phyloP scores from a whole-genome alignment of 2,329 filamentous ascomycete genomes.

The Coniochaeta sp. region DNA sequence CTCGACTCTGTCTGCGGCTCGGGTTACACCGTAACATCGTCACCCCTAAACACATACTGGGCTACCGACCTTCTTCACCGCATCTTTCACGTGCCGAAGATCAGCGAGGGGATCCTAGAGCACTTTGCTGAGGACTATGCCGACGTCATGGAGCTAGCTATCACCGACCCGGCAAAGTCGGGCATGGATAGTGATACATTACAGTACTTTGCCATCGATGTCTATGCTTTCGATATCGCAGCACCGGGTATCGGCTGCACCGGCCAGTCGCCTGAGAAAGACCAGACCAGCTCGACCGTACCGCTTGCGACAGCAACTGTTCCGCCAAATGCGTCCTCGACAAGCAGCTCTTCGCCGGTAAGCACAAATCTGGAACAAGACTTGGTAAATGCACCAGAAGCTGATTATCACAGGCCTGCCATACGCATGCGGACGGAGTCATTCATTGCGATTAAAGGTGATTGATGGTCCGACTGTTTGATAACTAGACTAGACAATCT shows the following conservation, averaged over 20 bases:
- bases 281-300: not conserved
- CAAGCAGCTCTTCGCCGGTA: not conserved
- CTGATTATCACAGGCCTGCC: slow-evolving; percentile 46
- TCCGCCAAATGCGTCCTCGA: no score
- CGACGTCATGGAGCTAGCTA: slow-evolving; percentile 45
- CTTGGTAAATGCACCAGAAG: slow-evolving; percentile 16
- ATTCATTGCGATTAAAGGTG: slow-evolving; percentile 22
- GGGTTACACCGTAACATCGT: slow-evolving; percentile 54
- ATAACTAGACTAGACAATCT: no score
- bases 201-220: slow-evolving; percentile 64
- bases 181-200: slow-evolving; percentile 54
- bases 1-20: slow-evolving; percentile 53
- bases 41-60: slow-evolving; percentile 55
- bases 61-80: slow-evolving; percentile 62
- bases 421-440: slow-evolving; percentile 35
- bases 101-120: slow-evolving; percentile 53
- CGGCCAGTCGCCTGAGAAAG: slow-evolving; percentile 25
- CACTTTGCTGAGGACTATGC: slow-evolving; percentile 56
- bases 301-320: no score
- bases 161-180: slow-evolving; percentile 35
- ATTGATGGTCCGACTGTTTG: no score
- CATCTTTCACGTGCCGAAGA: slow-evolving; percentile 53
- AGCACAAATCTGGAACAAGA: not conserved
- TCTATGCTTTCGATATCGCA: slow-evolving; percentile 58
- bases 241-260: slow-evolving; percentile 56